phyloP scores from a whole-genome alignment of 768 basidiomycete genomes.

The Multifurca ochricompacta region DNA sequence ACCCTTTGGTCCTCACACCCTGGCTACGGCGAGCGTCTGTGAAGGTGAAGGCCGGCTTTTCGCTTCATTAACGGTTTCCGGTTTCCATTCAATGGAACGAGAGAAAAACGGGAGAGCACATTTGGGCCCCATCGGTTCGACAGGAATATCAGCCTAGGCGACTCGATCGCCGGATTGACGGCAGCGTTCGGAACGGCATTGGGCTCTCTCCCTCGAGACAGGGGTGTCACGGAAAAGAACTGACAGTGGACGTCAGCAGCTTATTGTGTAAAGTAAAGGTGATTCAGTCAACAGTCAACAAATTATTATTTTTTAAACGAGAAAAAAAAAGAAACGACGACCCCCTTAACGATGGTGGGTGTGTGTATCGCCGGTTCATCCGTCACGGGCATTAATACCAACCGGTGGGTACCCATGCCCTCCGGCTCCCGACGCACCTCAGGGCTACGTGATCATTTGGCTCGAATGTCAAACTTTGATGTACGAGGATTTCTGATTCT shows the following conservation, averaged over 20 bases:
- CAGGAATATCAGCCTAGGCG: conserved; percentile 69
- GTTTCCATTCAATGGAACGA: too few relatives aligned
- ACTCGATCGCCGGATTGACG: conserved; percentile 63
- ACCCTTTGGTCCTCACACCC: conserved; percentile 65
- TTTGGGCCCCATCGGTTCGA: conserved; percentile 56
- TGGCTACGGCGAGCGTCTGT: conserved; percentile 67
- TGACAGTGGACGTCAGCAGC: conserved; percentile 70
- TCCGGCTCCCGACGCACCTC: conserved; percentile 35
- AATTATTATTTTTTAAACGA: not conserved
- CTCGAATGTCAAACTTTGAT: conserved; percentile 64
- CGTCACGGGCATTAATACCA: conserved; percentile 66
- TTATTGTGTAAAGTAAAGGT: conserved; percentile 71
- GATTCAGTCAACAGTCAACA: too few relatives aligned
- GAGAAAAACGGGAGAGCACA: conserved; percentile 42
- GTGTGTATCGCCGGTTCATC: conserved; percentile 69
- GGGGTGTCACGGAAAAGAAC: conserved; percentile 32
- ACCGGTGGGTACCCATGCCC: conserved; percentile 68
- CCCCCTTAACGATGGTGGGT: too few relatives aligned
- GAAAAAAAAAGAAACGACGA: too few relatives aligned
- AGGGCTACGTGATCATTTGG: conserved; percentile 59
- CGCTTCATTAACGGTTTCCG: conserved; percentile 64
- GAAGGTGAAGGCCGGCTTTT: conserved; percentile 71
- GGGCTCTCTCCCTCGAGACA: conserved; percentile 41
- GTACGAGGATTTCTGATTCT: conserved; percentile 58
- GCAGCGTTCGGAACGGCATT: conserved; percentile 68